Percentiles rank a stretch among this genome's conserved stretches.
Conservation (phyloP, 306 rosid genomes). For the Heteromeles arbutifolia region DNA sequence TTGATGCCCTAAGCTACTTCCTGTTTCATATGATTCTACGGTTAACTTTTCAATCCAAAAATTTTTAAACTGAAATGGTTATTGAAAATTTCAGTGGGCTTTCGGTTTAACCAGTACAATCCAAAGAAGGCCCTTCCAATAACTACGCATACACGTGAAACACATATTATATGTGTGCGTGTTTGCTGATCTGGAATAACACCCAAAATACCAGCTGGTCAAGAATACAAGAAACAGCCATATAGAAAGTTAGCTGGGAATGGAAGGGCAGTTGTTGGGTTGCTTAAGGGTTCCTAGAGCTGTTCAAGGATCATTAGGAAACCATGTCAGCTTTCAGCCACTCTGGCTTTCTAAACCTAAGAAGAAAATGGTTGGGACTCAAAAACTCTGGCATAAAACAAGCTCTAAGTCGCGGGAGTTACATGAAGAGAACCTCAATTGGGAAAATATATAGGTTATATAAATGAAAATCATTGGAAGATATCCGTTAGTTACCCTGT, state of each 20-base stretch:
- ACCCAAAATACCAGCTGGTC: background rate
- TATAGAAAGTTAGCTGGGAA: background rate
- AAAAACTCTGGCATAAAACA: background rate
- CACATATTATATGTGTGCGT: background rate
- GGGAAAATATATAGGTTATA: background rate
- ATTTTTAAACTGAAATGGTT: background rate
- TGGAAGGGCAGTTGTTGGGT: background rate
- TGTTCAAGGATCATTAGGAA: background rate
- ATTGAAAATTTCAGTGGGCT: background rate
- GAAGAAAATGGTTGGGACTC: background rate
- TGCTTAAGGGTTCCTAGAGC: background rate
- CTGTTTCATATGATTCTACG: background rate
- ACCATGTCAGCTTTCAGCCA: background rate
- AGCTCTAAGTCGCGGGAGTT: background rate
- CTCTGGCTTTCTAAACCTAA: background rate
- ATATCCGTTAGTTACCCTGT: slow-evolving; percentile 56
- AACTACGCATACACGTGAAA: background rate
- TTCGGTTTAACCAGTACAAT: background rate
- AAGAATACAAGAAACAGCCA: background rate
- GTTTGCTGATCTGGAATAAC: background rate
- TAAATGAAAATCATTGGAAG: background rate
- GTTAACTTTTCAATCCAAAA: background rate
- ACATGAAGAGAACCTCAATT: background rate
- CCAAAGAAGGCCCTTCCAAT: background rate
- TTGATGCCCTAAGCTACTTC: background rate